A percentile compares a stretch with the other conserved stretches of the same genome.
phyloP scores from a whole-genome alignment of 2,329 filamentous ascomycete species.

The Ceratocystis alfenasii region DNA sequence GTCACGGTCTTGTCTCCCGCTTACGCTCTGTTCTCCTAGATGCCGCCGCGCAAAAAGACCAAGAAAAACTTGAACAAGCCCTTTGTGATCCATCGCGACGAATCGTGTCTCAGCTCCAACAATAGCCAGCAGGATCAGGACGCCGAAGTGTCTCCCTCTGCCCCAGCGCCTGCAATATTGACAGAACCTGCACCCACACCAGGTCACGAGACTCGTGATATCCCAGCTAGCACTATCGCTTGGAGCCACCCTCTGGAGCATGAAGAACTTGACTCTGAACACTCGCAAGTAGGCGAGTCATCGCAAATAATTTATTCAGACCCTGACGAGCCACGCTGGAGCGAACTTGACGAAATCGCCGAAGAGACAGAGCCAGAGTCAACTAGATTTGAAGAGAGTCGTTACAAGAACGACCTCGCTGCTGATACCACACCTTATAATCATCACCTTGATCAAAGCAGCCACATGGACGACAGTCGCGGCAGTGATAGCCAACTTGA shows the following conservation, averaged over 20 bases:
- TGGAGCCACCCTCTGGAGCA: conserved; percentile 8
- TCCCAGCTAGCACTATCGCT: background rate
- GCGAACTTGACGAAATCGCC: conserved; percentile 18
- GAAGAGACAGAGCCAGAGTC: conserved; percentile 19
- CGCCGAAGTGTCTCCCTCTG: background rate
- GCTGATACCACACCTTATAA: background rate
- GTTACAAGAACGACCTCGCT: background rate
- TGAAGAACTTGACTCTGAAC: conserved; percentile 10
- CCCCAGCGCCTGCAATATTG: too few relatives aligned
- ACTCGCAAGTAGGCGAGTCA: conserved; percentile 10
- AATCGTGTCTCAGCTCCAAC: conserved; percentile 22
- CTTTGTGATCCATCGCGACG: conserved; percentile 22
- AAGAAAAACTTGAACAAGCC: conserved; percentile 15
- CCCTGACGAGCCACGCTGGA: conserved; percentile 18
- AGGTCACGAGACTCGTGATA: conserved; percentile 2
- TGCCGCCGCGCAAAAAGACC: conserved; percentile 20
- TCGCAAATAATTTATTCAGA: conserved; percentile 19
- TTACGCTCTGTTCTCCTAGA: conserved; percentile 15
- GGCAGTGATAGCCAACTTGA: conserved; percentile 11
- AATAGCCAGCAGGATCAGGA: conserved; percentile 15
- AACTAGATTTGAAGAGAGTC: conserved; percentile 3
- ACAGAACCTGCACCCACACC: background rate
- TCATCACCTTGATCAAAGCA: conserved; percentile 9
- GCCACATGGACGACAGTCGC: conserved; percentile 13
- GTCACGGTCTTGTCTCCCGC: conserved; percentile 3